These are phyloP conservation scores for Corylus heterophylla DNA, from an alignment of 306 rosid genomes.

Conservation along the genomic window DNA sequence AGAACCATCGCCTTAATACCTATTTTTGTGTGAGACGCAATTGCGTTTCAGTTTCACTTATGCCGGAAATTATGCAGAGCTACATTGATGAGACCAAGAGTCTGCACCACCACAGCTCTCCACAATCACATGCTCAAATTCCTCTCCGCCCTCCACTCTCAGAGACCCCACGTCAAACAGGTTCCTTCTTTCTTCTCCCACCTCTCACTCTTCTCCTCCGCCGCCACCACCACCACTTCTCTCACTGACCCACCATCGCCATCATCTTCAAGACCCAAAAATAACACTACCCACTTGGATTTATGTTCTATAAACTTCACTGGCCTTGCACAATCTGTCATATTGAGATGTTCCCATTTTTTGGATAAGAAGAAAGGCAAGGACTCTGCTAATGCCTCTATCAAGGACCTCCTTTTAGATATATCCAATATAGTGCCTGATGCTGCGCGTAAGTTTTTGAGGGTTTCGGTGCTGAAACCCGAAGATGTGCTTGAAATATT, in stretches of 20 bases:
- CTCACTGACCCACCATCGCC: slow-evolving; percentile 5
- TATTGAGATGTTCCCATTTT: slow-evolving; percentile 34
- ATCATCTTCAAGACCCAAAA: slow-evolving; percentile 11
- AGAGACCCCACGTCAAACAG: slow-evolving; percentile 26
- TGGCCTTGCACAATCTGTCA: slow-evolving; percentile 54
- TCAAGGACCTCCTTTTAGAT: slow-evolving; percentile 53
- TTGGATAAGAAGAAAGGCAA: slow-evolving; percentile 26
- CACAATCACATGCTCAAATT: slow-evolving; percentile 48
- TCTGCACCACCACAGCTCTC: not conserved
- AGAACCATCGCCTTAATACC: no score
- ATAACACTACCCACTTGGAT: slow-evolving; percentile 21
- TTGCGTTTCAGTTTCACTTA: not conserved
- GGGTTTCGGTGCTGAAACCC: slow-evolving; percentile 48
- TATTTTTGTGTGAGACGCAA: not conserved
- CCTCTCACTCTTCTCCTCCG: slow-evolving; percentile 23
- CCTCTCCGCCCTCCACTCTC: slow-evolving; percentile 28
- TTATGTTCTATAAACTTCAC: slow-evolving; percentile 30
- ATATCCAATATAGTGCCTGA: slow-evolving; percentile 62
- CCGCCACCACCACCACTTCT: slow-evolving; percentile 24
- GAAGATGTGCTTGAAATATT: slow-evolving; percentile 56
- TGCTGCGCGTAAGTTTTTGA: slow-evolving; percentile 57
- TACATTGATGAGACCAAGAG: slow-evolving; percentile 23
- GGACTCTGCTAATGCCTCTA: slow-evolving; percentile 38
- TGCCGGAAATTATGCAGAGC: not conserved
- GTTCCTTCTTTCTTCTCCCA: slow-evolving; percentile 32